phyloP scores from a whole-genome alignment of 345 rosid species.

The Brassica napus region DNA sequence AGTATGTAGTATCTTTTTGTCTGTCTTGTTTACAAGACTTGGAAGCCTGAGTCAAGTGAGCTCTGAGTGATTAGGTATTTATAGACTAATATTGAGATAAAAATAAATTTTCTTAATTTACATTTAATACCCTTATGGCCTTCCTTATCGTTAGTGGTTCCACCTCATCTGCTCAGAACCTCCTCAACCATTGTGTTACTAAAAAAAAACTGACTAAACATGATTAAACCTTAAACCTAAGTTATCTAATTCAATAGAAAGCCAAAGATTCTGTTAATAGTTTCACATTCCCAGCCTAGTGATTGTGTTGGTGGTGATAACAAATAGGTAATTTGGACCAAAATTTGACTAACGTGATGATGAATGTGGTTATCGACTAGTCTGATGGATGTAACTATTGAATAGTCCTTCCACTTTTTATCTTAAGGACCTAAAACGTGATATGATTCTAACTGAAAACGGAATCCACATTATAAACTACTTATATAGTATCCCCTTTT shows the following conservation, averaged over 20 bases:
- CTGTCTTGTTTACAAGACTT: background rate
- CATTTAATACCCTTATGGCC: background rate
- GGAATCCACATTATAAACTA: too few relatives aligned
- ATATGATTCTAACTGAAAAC: background rate
- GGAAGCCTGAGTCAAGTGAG: background rate
- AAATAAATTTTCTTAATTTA: background rate
- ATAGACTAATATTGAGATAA: background rate
- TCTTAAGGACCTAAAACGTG: background rate
- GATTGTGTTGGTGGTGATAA: too few relatives aligned
- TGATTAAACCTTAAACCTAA: background rate
- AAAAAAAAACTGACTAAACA: background rate
- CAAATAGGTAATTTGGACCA: background rate
- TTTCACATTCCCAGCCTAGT: too few relatives aligned
- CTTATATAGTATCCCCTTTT: too few relatives aligned
- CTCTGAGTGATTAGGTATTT: background rate
- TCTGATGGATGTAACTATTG: too few relatives aligned
- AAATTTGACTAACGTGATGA: background rate
- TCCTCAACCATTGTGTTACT: background rate
- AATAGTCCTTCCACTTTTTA: background rate
- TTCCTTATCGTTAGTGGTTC: background rate
- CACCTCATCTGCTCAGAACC: background rate
- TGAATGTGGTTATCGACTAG: background rate
- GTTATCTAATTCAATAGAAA: background rate
- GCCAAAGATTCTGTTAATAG: background rate
- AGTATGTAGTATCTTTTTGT: background rate